Evolutionary conservation across 2,329 filamentous ascomycete genomes (phyloP), one percentile per base, ranked within the genome.

Genomic region (Colletotrichum cereale): DNA sequence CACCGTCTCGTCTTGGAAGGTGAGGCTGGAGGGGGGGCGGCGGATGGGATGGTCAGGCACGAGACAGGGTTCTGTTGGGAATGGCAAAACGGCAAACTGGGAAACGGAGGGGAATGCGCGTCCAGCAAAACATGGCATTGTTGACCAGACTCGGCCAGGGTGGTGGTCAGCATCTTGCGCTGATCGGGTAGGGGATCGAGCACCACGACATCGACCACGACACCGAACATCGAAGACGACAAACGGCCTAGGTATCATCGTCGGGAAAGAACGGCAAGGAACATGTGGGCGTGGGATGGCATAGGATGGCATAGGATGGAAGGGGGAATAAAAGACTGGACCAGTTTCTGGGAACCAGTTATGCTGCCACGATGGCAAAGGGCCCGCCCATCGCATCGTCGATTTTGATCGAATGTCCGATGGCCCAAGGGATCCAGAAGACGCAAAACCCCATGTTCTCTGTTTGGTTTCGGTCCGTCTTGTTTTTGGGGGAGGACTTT

Each of bases 61-160:
- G 62, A 44, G 47, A 47, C 44, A 63, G 61, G 52, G 52, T 55
- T 55, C 52, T 14, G 31, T 55, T 55, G 52, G 31, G 52, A 55
- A 55, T 55, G 21, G 31, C 11, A 12, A 24, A 55, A 55, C 52
- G 31, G 52, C 18, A 47, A 38, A 56, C 21, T 36, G 50, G n/a
- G 44, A 48, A 52, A 48, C 48, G 65, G 53, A 26, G 65, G 50
- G 34, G 47, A 47, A 71, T 68, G 44, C 62, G 64, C 68, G 56
- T 68, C n/a, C 52, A 55, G 65, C 29, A 58, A 71, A 68, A 71
- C 57, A 71, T 71, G 68, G 68, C 52, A 71, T 68, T 68, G 62
- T 36, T 40, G 42, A 56, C 16, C 36, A 38, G 21, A 24, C 31
- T 21, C 48, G 26, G 48, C 48, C 48, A 29, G 26, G 26, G 47